Base-by-base conservation (phyloP, 805 yeast species). In the Candida schatavii region DNA sequence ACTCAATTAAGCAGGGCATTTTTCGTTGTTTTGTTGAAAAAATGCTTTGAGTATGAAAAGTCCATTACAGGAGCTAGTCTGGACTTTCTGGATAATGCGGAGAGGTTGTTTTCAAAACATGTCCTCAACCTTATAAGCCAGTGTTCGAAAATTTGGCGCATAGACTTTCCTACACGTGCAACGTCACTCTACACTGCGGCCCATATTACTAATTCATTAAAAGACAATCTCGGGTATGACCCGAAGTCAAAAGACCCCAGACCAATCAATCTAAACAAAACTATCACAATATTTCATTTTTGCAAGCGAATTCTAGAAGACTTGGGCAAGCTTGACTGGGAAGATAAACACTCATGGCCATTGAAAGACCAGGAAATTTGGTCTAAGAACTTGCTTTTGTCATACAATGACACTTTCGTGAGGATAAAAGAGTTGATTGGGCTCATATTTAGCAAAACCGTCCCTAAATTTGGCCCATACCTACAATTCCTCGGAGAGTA, bases 401-500 rank as follows among this genome's bases (percentile, higher is more conserved):
- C 79, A 1, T 78, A 77, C 42, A 69, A 68, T 32, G 74, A 72
- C 36, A 60, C 72, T 2, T 67, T 83, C 55, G 58, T 61, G 26
- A 61, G 75, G 2, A 56, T 83, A 13, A 70, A 71, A 41, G 70
- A 65, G 26, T 51, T 64, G 3, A 48, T 83, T 14, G 50, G 67
- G 11, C 60, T 64, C 21, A 54, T 80, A 3, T 74, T 67, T 54
- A 68, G 63, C 37, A 57, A 52, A 32, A 65, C 64, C 30, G 50
- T 56, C 7, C 89, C 90, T 0, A 78, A 75, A 49, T 74, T 85
- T 44, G 78, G 80, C 0, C 80, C 84, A 0, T 60, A 64, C 23
- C 51, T 83, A 31, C 52, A 59, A 20, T 66, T 80, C 14, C 61
- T 81, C 34, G 80, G 75, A 20, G 76, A 72, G 5, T 69, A 68